Evolutionary conservation across 148 eudicot genomes (phyloP).

Genomic region (Pouteria glomerata): DNA sequence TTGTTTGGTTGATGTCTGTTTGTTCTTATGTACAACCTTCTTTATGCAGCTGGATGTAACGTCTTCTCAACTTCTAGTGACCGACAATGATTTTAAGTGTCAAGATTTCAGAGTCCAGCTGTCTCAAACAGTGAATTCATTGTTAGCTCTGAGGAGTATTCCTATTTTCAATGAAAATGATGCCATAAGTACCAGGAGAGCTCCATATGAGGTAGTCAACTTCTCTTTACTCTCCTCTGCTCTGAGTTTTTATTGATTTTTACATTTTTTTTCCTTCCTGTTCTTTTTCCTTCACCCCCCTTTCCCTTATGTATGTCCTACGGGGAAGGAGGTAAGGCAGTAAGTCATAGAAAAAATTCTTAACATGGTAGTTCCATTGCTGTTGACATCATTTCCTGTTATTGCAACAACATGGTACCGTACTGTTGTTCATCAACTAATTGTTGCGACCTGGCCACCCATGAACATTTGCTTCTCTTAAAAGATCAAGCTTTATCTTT

Average conservation of each 20-base stretch:
- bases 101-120: slow-evolving; percentile 71
- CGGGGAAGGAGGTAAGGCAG: neutral
- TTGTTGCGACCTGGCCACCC: neutral
- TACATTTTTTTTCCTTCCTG: neutral
- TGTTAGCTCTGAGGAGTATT: slow-evolving; percentile 62
- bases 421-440: neutral
- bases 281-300: neutral
- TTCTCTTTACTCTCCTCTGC: neutral
- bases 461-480: neutral
- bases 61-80: slow-evolving; percentile 90
- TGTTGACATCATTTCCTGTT: neutral
- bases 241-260: neutral
- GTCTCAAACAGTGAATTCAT: slow-evolving; percentile 62
- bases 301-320: neutral
- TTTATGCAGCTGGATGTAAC: slow-evolving; percentile 82
- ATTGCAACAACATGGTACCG: neutral
- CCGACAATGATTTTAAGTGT: slow-evolving; percentile 80
- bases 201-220: slow-evolving; percentile 83
- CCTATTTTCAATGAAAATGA: slow-evolving; percentile 95
- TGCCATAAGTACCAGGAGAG: slow-evolving; percentile 89
- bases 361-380: neutral
- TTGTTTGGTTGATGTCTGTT: neutral
- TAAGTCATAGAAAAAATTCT: neutral
- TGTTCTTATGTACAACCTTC: neutral
- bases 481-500: neutral